These are phyloP conservation scores for Exophiala lecanii-corni DNA, from an alignment of 2,329 filamentous ascomycete genomes.

Conservation along the genomic window DNA sequence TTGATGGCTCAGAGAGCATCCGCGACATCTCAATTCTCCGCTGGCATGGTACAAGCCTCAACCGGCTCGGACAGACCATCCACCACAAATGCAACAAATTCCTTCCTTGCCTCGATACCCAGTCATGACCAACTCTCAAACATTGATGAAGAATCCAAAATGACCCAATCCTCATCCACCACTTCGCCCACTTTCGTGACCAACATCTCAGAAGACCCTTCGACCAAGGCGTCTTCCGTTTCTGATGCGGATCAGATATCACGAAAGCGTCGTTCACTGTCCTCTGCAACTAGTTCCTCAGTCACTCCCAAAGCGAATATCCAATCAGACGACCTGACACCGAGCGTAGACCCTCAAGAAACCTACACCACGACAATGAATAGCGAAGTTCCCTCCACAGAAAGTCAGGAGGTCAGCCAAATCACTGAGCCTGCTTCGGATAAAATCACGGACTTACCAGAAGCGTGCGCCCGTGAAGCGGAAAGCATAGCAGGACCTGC, in stretches of 20 bases:
- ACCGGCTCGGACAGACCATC: conserved; percentile 12
- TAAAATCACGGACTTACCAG: background rate
- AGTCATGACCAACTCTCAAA: conserved; percentile 19
- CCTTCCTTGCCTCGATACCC: conserved; percentile 10
- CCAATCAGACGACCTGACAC: conserved; percentile 10
- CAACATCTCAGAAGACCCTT: conserved; percentile 28
- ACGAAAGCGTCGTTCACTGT: conserved; percentile 21
- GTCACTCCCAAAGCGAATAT: conserved; percentile 19
- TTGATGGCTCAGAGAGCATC: conserved; percentile 27
- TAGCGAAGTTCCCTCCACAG: background rate
- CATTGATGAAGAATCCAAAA: conserved; percentile 20
- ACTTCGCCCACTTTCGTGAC: conserved; percentile 28
- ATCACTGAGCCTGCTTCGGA: background rate
- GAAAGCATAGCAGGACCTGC: background rate
- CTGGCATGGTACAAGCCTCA: conserved; percentile 6
- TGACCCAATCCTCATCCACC: conserved; percentile 30
- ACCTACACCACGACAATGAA: background rate
- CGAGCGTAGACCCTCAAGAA: background rate
- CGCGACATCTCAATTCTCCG: conserved; percentile 3
- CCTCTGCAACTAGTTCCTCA: conserved; percentile 25
- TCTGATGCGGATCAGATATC: conserved; percentile 25
- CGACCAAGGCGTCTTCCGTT: conserved; percentile 33
- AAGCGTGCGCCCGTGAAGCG: background rate
- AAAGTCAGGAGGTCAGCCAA: background rate
- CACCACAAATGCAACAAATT: conserved; percentile 6